Conservation (phyloP, 345 rosid genomes). For the Adansonia digitata region DNA sequence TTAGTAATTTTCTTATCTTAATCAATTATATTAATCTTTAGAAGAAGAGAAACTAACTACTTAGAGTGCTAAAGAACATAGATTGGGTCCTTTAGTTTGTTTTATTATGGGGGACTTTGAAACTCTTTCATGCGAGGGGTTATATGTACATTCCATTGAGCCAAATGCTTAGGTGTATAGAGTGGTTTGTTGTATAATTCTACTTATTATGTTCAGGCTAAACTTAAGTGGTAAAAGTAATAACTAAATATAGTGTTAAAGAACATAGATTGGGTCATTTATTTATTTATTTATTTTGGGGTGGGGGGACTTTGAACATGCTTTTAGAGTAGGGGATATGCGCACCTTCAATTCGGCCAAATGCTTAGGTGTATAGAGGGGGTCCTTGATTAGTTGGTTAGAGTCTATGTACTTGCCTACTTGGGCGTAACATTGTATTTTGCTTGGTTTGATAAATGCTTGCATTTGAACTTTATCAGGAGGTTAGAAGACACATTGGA, state of each 20-base stretch:
- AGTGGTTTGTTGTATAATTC: too few relatives aligned
- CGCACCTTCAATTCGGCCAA: too few relatives aligned
- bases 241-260: neutral
- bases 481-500: constrained; percentile 82
- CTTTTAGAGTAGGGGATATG: neutral
- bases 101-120: neutral
- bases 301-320: neutral
- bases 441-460: neutral
- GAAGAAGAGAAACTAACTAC: neutral
- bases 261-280: neutral
- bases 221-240: neutral
- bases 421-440: neutral
- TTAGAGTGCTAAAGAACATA: too few relatives aligned
- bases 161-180: neutral
- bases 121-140: neutral
- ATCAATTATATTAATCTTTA: neutral
- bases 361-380: neutral
- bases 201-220: too few relatives aligned
- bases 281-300: neutral
- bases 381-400: neutral
- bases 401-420: neutral
- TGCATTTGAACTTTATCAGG: constrained; percentile 36
- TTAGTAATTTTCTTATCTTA: neutral
- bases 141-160: neutral
- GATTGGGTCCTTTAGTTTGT: neutral